phyloP scores from a whole-genome alignment of 306 rosid species.

The Rubus idaeus region DNA sequence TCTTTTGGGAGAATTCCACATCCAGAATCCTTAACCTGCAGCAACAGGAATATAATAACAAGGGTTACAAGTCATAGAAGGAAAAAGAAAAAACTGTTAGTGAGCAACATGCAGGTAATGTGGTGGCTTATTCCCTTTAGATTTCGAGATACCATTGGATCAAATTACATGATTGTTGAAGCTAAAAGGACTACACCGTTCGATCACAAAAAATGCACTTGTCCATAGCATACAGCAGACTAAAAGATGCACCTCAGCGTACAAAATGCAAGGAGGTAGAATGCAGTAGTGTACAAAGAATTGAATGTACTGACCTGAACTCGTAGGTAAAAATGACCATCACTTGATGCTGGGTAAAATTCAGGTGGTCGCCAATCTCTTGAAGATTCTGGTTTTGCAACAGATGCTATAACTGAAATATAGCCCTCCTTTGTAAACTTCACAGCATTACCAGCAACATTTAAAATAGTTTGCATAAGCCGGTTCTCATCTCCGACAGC shows the following conservation, averaged over 20 bases:
- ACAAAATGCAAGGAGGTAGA: not conserved
- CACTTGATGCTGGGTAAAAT: slow-evolving; percentile 62
- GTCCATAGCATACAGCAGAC: not conserved
- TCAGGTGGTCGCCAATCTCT: slow-evolving; percentile 79
- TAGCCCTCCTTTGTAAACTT: slow-evolving; percentile 87
- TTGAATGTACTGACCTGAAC: slow-evolving; percentile 66
- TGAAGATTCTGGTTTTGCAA: slow-evolving; percentile 69
- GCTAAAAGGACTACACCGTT: slow-evolving; percentile 7
- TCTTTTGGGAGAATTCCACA: slow-evolving; percentile 80
- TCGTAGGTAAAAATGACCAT: slow-evolving; percentile 64
- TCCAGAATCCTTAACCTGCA: slow-evolving; percentile 91
- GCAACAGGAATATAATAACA: slow-evolving; percentile 17
- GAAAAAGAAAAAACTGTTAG: not conserved
- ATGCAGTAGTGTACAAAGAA: not conserved
- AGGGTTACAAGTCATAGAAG: not conserved
- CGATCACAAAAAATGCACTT: slow-evolving; percentile 13
- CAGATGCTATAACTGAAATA: slow-evolving; percentile 70
- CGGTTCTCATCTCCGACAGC: slow-evolving; percentile 83
- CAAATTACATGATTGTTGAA: not conserved
- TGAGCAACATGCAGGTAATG: not conserved
- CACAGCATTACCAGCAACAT: slow-evolving; percentile 81
- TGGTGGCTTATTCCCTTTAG: not conserved
- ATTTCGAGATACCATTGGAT: not conserved
- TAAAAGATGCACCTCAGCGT: not conserved
- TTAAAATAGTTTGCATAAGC: slow-evolving; percentile 72